Evolutionary conservation across 2,329 filamentous ascomycete genomes (phyloP), one percentile per base, ranked within the genome.

Genomic region (Fusarium aywerte): DNA sequence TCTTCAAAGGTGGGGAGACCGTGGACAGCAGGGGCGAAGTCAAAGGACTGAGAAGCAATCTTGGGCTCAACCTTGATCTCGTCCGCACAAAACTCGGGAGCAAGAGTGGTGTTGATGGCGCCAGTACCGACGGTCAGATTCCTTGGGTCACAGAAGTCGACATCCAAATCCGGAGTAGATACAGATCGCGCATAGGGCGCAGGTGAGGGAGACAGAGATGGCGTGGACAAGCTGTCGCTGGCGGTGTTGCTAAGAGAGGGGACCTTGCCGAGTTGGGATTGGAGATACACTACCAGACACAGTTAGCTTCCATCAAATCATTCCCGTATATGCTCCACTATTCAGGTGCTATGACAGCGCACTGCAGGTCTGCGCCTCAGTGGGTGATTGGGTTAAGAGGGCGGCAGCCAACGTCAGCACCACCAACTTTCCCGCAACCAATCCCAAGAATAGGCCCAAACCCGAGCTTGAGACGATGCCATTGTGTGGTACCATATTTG

Each of bases 61-160:
- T 80, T 87, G 76, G 67, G 78, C 80, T 86, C 83, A 59, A 77
- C 79, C 77, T 82, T 83, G 74, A 85, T 78, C 74, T 91, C 88
- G 78, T 89, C 85, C 73, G 92, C 83, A 62, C 90, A 85, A 70
- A 92, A 90, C 70, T 93, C 90, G 43, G 85, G 80, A 9, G 83
- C 80, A 49, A 84, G 75, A 10, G 81, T 83, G 36, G 83, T 77
- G 72, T 82, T 84, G 64, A 82, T 78, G 54, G 84, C 79, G 76
- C 79, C 78, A 53, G 82, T 85, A 27, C 81, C 84, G 16, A 97
- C 92, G 20, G 92, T 97, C 67, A 97, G 82, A 76, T 97, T 92
- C 75, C 94, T 90, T 32, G 95, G 94, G 76, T 97, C 94, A 80
- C 95, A 97, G 78, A 96, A 96, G 80, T 93, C 90, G 70, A 93